Base-by-base conservation (phyloP, 257 asterid species). In the Euphrasia confusa region DNA sequence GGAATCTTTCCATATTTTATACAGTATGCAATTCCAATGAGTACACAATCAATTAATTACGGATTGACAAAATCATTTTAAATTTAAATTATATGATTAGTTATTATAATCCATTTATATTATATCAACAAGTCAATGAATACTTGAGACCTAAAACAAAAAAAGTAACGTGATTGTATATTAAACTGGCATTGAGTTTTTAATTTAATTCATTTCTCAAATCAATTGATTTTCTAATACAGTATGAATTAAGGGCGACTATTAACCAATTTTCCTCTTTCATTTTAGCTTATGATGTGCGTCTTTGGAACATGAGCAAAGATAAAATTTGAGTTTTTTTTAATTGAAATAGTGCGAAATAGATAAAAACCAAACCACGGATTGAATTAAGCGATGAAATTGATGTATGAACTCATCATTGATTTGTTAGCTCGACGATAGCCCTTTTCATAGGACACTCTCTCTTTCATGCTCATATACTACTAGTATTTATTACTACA, bases 361-460 rank as follows among this genome's bases (percentile, higher is more conserved):
- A 35, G 24, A 13, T 8, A 58, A 11, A 9, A 30, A 14, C 8
- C 24, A 28, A 39, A 68, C 50, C 55, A 21, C 24, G 1, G 18
- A 10, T 48, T 32, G 0, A 28, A 33, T 72, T 65, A 59, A 65
- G 53, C 58, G 68, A 49, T 71, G 84, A 79, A 60, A 73, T 61
- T 67, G 82, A 79, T 79, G 76, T 73, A 26, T 68, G 78, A 79
- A 71, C 81, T 52, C 72, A 74, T 72, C 42, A 68, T 65, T 11
- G 70, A 68, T 64, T 74, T 59, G 71, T 67, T 73, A 58, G 83
- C 64, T 75, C 47, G 54, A 71, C n/a, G n/a, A n/a, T 75, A 72
- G 70, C 84, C 79, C 71, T 72, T 69, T 66, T 72, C 73, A 39
- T 63, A 67, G 74, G 81, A 66, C 47, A 69, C 68, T n/a, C 12